Evolutionary conservation across 2,329 filamentous ascomycete genomes (phyloP).

Genomic region (Ophiostoma ulmi): DNA sequence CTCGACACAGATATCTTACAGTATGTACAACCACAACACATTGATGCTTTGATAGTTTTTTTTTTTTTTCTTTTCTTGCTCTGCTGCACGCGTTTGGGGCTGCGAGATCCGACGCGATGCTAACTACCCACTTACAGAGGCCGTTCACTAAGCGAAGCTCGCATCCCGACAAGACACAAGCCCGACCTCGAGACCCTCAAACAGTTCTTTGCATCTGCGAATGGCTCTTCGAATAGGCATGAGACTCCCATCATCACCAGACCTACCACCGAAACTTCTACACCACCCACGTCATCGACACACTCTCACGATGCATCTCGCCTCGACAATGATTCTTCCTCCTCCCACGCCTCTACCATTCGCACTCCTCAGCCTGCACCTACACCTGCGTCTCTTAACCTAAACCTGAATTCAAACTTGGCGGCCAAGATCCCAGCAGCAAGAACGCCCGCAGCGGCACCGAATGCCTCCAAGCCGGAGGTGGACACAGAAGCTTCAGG

Average conservation of each 20-base stretch:
- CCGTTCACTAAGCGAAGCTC: slow-evolving; percentile 47
- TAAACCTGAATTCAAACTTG: neutral
- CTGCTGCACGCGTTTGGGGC: slow-evolving; percentile 16
- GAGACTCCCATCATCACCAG: slow-evolving; percentile 19
- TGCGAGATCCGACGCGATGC: slow-evolving; percentile 17
- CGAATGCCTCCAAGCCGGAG: neutral
- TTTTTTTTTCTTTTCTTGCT: slow-evolving; percentile 14
- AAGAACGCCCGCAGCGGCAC: neutral
- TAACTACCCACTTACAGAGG: slow-evolving; percentile 37
- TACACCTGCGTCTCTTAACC: neutral
- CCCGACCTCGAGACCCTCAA: slow-evolving; percentile 43
- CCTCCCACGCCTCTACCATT: neutral
- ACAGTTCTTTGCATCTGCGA: slow-evolving; percentile 34
- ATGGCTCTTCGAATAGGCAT: slow-evolving; percentile 28
- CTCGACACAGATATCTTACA: slow-evolving; percentile 54
- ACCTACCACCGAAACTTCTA: slow-evolving; percentile 15
- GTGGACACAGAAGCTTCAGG: neutral
- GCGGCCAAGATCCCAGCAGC: neutral
- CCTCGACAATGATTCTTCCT: neutral
- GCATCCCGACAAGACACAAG: slow-evolving; percentile 47
- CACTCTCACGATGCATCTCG: slow-evolving; percentile 13
- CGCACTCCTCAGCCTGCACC: neutral
- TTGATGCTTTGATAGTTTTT: slow-evolving; percentile 22
- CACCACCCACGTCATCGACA: slow-evolving; percentile 10
- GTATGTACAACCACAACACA: slow-evolving; percentile 43